These are phyloP conservation scores for Penicillium sp. DNA, from an alignment of 2,329 filamentous ascomycete genomes.

Conservation along the genomic window DNA sequence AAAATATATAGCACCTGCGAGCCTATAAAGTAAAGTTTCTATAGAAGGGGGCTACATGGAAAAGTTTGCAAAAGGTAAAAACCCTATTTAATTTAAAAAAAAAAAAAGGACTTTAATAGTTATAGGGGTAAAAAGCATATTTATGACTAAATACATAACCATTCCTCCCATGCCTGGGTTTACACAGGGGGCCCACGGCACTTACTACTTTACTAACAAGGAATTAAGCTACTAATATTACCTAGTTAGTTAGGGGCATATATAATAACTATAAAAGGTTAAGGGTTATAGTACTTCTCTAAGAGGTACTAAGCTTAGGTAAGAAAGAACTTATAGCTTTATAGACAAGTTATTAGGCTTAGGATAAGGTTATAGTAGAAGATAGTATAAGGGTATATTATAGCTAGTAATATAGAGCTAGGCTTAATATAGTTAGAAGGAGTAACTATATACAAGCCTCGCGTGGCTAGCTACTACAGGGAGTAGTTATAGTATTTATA, in stretches of 20 bases:
- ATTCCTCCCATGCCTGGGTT: not conserved
- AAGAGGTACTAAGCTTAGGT: not conserved
- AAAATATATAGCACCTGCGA: not conserved
- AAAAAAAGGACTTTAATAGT: too few relatives aligned
- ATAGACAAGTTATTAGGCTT: not conserved
- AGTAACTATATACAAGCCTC: not conserved
- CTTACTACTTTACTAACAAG: not conserved
- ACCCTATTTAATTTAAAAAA: too few relatives aligned
- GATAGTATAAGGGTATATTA: not conserved
- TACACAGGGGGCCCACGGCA: not conserved
- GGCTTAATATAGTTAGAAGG: not conserved
- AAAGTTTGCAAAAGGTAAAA: not conserved
- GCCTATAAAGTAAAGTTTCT: not conserved
- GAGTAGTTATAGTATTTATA: not conserved
- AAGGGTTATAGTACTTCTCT: not conserved
- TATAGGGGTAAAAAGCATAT: not conserved
- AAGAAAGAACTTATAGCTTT: not conserved
- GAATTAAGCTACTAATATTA: not conserved
- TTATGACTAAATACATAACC: not conserved
- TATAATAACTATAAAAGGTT: not conserved
- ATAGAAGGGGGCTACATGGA: not conserved
- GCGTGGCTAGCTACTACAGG: not conserved
- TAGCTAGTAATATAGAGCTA: not conserved
- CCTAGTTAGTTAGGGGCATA: not conserved
- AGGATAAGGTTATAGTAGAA: not conserved